Evolutionary conservation across 192 early-diverging fungal genomes (phyloP).

Genomic region (Globomyces pollinis-pini): DNA sequence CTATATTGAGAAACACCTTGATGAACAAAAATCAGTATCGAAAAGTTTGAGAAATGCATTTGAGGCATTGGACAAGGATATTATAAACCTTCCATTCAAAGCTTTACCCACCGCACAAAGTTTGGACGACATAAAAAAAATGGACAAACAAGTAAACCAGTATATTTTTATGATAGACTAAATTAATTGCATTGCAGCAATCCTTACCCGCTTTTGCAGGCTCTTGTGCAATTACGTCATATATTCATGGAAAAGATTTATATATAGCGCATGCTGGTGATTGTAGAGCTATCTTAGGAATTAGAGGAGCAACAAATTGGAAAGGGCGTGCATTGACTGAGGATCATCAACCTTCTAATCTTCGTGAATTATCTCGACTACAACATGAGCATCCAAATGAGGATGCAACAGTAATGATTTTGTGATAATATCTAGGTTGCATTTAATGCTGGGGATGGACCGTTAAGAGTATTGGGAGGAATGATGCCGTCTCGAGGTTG

Average conservation of each 20-base stretch:
- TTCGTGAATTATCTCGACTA: constrained; percentile 45
- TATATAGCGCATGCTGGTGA: constrained; percentile 25
- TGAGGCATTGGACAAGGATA: constrained; percentile 11
- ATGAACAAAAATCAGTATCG: not conserved
- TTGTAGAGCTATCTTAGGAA: constrained; percentile 21
- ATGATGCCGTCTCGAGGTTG: constrained; percentile 37
- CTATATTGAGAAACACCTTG: constrained; percentile 9
- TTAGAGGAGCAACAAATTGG: not conserved
- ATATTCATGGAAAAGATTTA: constrained; percentile 14
- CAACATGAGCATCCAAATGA: constrained; percentile 66
- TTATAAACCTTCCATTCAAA: constrained; percentile 8
- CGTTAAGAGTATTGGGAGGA: constrained; percentile 21
- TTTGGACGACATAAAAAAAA: not conserved
- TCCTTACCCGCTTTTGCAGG: constrained; percentile 14
- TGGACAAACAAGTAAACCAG: constrained; percentile 2
- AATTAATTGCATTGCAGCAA: not conserved
- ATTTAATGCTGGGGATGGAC: too few species aligned
- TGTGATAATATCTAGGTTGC: constrained; percentile 36
- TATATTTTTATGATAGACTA: too few species aligned
- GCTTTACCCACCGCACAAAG: constrained; percentile 12
- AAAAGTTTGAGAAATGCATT: constrained; percentile 11
- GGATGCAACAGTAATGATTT: too few species aligned
- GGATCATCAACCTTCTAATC: constrained; percentile 55
- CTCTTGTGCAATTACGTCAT: constrained; percentile 13
- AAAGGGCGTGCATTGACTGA: constrained; percentile 39